Evolutionary conservation across 805 yeast genomes (phyloP).

Genomic region (Kodamaea kakaduensis): DNA sequence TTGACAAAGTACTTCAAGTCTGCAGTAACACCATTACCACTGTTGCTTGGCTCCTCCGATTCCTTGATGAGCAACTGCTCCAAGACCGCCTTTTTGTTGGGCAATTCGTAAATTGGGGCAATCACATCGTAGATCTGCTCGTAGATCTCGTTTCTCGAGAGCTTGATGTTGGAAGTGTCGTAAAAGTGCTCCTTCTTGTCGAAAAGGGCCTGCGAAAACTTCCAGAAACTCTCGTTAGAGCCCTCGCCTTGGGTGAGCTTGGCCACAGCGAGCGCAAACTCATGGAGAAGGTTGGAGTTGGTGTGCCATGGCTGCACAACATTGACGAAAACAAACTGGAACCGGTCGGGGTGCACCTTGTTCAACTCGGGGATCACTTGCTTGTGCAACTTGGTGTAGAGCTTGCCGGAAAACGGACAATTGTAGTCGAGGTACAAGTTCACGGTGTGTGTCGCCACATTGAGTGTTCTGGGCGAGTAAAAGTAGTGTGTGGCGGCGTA

Average conservation of each 20-base stretch:
- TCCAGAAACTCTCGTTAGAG: constrained; percentile 34
- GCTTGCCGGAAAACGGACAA: constrained; percentile 69
- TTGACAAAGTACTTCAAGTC: constrained; percentile 74
- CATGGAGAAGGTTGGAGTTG: constrained; percentile 62
- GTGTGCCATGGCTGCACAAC: constrained; percentile 94
- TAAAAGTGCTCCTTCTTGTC: constrained; percentile 51
- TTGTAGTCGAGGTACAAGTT: constrained; percentile 71
- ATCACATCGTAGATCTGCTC: constrained; percentile 35
- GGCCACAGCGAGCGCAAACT: constrained; percentile 70
- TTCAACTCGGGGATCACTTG: constrained; percentile 52
- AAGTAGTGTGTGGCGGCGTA: constrained; percentile 37
- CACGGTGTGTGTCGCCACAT: constrained; percentile 39
- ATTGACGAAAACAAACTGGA: constrained; percentile 62
- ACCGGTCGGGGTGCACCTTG: constrained; percentile 42
- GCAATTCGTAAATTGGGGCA: constrained; percentile 35
- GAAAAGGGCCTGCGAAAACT: constrained; percentile 53
- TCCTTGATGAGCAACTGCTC: constrained; percentile 34
- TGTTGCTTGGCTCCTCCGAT: constrained; percentile 33
- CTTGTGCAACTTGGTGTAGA: constrained; percentile 52
- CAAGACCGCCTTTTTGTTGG: constrained; percentile 29
- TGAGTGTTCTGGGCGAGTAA: constrained; percentile 18
- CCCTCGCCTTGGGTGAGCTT: constrained; percentile 37
- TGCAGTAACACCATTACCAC: constrained; percentile 53
- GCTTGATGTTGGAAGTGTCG: constrained; percentile 55
- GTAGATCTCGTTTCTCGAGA: constrained; percentile 55